Conservation (phyloP, 2,329 filamentous ascomycete genomes). For the Penicillium capsulatum region DNA sequence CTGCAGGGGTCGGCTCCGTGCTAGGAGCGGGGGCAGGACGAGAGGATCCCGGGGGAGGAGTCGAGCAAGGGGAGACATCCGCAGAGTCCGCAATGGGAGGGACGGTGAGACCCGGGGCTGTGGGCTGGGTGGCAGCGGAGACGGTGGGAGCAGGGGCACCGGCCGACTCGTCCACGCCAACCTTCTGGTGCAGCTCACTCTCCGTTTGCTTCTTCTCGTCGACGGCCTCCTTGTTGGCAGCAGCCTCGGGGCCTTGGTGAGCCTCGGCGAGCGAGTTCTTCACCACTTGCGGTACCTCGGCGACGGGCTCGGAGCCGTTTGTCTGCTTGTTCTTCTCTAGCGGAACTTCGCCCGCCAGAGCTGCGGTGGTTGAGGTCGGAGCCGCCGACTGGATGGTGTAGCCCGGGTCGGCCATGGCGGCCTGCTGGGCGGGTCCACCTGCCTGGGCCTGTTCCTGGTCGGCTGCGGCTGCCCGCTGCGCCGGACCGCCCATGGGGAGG, state of each 20-base stretch:
- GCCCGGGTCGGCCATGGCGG: conserved; percentile 47
- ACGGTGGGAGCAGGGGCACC: conserved; percentile 38
- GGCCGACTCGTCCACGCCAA: conserved; percentile 33
- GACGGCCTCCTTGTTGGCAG: conserved; percentile 63
- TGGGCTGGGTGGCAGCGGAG: conserved; percentile 34
- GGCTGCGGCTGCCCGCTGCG: conserved; percentile 27
- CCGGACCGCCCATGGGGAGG: conserved; percentile 59
- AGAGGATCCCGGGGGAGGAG: conserved; percentile 17
- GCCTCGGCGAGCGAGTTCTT: conserved; percentile 48
- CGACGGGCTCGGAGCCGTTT: conserved; percentile 19
- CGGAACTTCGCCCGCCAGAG: conserved; percentile 43
- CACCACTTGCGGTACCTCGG: conserved; percentile 43
- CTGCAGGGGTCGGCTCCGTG: conserved; percentile 3
- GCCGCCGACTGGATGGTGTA: conserved; percentile 50
- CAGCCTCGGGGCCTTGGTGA: conserved; percentile 64
- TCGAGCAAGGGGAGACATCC: conserved; percentile 27
- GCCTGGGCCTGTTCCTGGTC: conserved; percentile 6
- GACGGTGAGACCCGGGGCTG: conserved; percentile 30
- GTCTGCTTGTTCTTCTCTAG: conserved; percentile 35
- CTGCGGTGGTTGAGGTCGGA: conserved; percentile 46
- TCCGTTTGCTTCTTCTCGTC: conserved; percentile 72
- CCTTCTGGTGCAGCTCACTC: conserved; percentile 61
- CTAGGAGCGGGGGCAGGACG: not conserved
- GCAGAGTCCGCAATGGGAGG: conserved; percentile 17
- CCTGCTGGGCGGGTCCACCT: conserved; percentile 22